phyloP scores from a whole-genome alignment of 2,329 filamentous ascomycete genomes.

The Thielaviopsis ethacetica region DNA sequence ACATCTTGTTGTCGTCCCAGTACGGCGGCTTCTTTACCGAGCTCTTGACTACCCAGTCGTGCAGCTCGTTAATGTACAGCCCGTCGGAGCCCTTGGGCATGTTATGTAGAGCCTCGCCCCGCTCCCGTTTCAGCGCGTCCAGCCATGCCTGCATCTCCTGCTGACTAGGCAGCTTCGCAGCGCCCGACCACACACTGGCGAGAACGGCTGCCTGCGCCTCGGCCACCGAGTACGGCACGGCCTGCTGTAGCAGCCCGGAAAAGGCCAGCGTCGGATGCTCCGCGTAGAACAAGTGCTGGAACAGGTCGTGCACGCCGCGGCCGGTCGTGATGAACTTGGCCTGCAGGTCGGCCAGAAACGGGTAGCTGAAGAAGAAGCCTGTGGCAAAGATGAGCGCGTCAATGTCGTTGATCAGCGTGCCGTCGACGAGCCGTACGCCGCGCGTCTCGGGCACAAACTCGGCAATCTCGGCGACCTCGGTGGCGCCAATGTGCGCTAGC shows the following conservation, averaged over 20 bases:
- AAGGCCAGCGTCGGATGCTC: constrained; percentile 65
- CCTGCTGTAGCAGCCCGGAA: constrained; percentile 56
- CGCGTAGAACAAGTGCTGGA: constrained; percentile 64
- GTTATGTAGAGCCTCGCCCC: constrained; percentile 29
- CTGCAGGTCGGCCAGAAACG: constrained; percentile 40
- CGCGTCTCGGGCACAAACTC: constrained; percentile 36
- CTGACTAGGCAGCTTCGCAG: constrained; percentile 44
- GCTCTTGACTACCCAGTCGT: constrained; percentile 41
- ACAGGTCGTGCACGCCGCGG: constrained; percentile 52
- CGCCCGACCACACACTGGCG: constrained; percentile 60
- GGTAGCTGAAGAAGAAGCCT: constrained; percentile 73
- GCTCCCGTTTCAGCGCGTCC: constrained; percentile 33
- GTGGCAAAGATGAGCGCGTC: constrained; percentile 78
- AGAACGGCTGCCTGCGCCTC: constrained; percentile 68
- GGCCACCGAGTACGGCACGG: constrained; percentile 74
- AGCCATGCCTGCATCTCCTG: constrained; percentile 59
- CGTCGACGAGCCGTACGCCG: constrained; percentile 50
- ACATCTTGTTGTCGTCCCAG: constrained; percentile 57
- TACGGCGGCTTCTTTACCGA: constrained; percentile 42
- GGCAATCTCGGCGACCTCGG: constrained; percentile 40
- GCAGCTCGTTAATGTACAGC: constrained; percentile 51
- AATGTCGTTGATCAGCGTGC: constrained; percentile 45
- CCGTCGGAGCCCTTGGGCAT: constrained; percentile 43
- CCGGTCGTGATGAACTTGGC: constrained; percentile 49
- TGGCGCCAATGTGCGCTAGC: constrained; percentile 28